Base-by-base conservation (phyloP, 106 monocot species). In the Dendrobium chrysotoxum region DNA sequence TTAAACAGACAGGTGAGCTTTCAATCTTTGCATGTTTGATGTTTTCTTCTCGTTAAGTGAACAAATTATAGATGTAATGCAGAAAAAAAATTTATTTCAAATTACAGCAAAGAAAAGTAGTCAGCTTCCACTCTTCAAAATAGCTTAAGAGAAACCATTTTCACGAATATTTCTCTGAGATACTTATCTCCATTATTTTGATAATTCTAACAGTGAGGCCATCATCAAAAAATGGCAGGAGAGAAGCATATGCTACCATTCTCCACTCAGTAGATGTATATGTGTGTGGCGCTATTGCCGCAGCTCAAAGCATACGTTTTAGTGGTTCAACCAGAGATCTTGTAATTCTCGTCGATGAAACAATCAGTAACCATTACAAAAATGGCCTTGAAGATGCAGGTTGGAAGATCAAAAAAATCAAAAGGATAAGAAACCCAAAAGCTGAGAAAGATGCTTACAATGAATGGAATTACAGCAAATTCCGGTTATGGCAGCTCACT, bases 381-480 rank as follows among this genome's bases (percentile, higher is more conserved):
- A 45, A 28, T 3, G 93, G 91, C 5, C 85, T 93, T 15, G 84
- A 87, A 77, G 81, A 85, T 7, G 91, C 93, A 1, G 93, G 93
- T 1, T 93, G 93, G 93, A 86, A 93, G 81, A 84, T 93, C 26
- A 78, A 85, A 21, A 89, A 85, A 16, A 90, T 93, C 39, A 72
- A 78, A 28, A 79, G 93, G 58, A 93, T 93, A 38, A 86, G 93
- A 16, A 93, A 93, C 47, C 93, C 93, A 0, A 91, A 91, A 53
- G 93, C 93, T 4, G 85, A 88, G 80, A 82, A 71, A 1, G 85
- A 93, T 73, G 88, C 93, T 8, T 93, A 93, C 85, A 93, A 91
- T 28, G 93, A 93, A 75, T 93, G 91, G 87, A 93, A 93, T 80
- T 93, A 93, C 86, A 93, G 93, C 88, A 93, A 93, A 80, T 93